Conservation (phyloP, 371 early-diverging fungal genomes). For the Apophysomyces trapeziformis region DNA sequence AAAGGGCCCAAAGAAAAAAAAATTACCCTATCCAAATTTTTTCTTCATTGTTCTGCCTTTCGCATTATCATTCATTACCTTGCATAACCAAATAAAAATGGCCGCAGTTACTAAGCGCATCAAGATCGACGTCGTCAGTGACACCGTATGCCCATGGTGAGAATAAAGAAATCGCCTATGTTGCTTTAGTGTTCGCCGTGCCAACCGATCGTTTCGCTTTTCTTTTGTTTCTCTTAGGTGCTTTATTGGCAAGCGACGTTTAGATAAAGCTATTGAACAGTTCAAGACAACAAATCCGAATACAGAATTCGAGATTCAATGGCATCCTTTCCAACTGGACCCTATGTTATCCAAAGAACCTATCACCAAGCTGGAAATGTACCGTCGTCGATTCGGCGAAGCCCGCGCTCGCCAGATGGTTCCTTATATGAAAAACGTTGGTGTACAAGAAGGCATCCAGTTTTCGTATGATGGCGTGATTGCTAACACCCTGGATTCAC, state of each 20-base stretch:
- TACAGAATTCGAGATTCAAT: conserved; percentile 57
- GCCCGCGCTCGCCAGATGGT: conserved; percentile 48
- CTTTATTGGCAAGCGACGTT: conserved; percentile 69
- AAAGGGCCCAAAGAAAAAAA: neutral
- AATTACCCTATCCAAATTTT: neutral
- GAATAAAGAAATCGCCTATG: neutral
- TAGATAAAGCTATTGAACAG: conserved; percentile 64
- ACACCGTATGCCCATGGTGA: conserved; percentile 26
- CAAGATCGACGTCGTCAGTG: conserved; percentile 24
- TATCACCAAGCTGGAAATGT: conserved; percentile 51
- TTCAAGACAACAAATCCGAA: conserved; percentile 53
- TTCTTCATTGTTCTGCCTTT: neutral
- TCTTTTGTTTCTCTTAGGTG: conserved; percentile 39
- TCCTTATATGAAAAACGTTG: conserved; percentile 56
- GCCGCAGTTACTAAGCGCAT: conserved; percentile 1
- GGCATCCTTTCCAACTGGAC: conserved; percentile 70
- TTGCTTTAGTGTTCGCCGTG: neutral
- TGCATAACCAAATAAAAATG: neutral
- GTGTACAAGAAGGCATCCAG: conserved; percentile 61
- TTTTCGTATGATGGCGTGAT: conserved; percentile 65
- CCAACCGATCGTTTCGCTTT: too few relatives aligned
- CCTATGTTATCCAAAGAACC: conserved; percentile 49
- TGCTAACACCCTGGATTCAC: conserved; percentile 70
- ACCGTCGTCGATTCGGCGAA: conserved; percentile 65
- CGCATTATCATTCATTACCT: neutral